Percentiles rank a stretch among this genome's conserved stretches.
These are phyloP conservation scores for Fusarium begoniae DNA, from an alignment of 2,329 filamentous ascomycete genomes.

Conservation along the genomic window DNA sequence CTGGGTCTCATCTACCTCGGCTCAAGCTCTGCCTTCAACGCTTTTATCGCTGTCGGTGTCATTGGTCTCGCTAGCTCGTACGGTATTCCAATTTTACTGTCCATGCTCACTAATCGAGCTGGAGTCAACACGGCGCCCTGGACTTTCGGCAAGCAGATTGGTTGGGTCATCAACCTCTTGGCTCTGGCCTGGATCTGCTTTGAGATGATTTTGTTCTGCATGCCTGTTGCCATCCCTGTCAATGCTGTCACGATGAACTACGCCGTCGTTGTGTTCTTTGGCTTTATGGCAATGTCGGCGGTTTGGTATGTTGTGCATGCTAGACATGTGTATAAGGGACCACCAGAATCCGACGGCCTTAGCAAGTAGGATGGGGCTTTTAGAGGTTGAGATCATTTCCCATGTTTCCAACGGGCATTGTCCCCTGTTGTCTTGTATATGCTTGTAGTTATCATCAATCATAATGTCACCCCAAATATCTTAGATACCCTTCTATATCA, in stretches of 20 bases:
- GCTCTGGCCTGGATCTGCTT: constrained; percentile 76
- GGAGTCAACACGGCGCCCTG: constrained; percentile 71
- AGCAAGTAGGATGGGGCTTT: background rate
- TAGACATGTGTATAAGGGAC: constrained; percentile 39
- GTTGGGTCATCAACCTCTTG: constrained; percentile 72
- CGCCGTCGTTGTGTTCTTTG: constrained; percentile 72
- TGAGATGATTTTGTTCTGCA: constrained; percentile 78
- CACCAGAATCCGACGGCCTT: constrained; percentile 36
- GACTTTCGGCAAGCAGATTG: constrained; percentile 71
- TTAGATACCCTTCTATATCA: background rate
- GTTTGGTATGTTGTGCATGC: constrained; percentile 68
- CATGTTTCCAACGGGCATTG: background rate
- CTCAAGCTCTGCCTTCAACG: constrained; percentile 78
- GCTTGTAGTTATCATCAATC: background rate
- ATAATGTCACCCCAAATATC: background rate
- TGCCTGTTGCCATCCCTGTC: constrained; percentile 72
- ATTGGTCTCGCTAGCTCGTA: constrained; percentile 81
- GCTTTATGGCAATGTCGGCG: constrained; percentile 67
- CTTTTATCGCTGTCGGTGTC: constrained; percentile 81
- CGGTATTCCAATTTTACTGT: constrained; percentile 78
- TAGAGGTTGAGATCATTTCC: background rate
- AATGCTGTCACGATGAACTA: constrained; percentile 70
- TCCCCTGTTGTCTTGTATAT: background rate
- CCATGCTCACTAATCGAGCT: constrained; percentile 69
- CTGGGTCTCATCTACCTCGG: constrained; percentile 83